A percentile compares a stretch with the other conserved stretches of the same genome.
phyloP scores from a whole-genome alignment of 208 protist genomes.

The Trichomonas gallinae region DNA sequence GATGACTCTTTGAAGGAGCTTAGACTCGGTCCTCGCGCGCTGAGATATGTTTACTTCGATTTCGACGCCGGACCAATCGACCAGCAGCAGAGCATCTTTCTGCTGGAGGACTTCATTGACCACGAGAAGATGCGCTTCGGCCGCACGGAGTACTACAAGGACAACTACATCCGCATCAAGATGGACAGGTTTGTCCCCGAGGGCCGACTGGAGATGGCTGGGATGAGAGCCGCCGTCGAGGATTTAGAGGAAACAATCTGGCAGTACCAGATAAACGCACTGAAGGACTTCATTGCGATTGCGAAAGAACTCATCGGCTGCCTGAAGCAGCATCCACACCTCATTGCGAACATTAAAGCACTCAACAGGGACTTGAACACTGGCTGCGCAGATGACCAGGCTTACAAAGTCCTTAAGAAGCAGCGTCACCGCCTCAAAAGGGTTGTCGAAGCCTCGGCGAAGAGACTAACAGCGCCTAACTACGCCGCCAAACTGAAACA shows the following conservation, averaged over 20 bases:
- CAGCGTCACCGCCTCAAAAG: background rate
- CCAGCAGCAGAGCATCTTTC: background rate
- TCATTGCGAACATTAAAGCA: background rate
- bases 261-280: background rate
- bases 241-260: background rate
- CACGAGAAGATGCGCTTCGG: background rate
- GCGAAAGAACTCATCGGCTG: background rate
- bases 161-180: background rate
- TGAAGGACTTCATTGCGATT: background rate
- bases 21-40: background rate
- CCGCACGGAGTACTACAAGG: background rate
- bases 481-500: background rate
- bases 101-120: background rate
- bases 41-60: background rate
- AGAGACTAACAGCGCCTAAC: background rate
- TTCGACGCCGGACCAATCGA: background rate
- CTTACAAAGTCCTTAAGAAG: background rate
- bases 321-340: background rate
- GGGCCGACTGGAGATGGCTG: background rate
- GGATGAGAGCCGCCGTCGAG: background rate
- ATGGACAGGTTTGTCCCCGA: background rate
- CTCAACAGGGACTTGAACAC: background rate
- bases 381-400: background rate
- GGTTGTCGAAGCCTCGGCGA: background rate
- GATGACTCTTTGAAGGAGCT: background rate